Evolutionary conservation across 2,329 filamentous ascomycete species (phyloP).

Genomic region (Exophiala sp.): DNA sequence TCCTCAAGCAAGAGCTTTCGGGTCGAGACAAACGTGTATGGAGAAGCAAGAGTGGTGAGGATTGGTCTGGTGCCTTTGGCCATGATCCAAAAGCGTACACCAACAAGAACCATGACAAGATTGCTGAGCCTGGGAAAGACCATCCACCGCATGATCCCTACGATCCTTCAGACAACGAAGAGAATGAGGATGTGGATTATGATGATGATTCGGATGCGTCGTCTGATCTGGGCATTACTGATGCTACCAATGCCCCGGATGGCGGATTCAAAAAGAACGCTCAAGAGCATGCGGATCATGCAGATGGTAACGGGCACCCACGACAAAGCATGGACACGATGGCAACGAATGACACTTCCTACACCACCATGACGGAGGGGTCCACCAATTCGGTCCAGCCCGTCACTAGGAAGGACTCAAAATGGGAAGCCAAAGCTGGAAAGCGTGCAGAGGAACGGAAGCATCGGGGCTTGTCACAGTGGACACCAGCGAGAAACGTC

Average conservation of each 20-base stretch:
- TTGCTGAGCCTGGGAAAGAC: slow-evolving; percentile 55
- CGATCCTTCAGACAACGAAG: slow-evolving; percentile 43
- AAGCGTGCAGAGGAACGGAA: slow-evolving; percentile 66
- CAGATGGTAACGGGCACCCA: slow-evolving; percentile 22
- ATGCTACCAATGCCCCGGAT: slow-evolving; percentile 42
- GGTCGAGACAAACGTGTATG: slow-evolving; percentile 72
- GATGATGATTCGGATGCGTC: slow-evolving; percentile 33
- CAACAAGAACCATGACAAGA: slow-evolving; percentile 51
- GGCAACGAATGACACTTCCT: slow-evolving; percentile 40
- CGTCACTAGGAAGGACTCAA: slow-evolving; percentile 22
- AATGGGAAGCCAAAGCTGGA: slow-evolving; percentile 36
- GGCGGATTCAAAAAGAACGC: slow-evolving; percentile 26
- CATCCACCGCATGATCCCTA: slow-evolving; percentile 51
- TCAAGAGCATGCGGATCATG: slow-evolving; percentile 11
- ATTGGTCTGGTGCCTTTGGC: slow-evolving; percentile 86
- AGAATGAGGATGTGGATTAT: slow-evolving; percentile 29
- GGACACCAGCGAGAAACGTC: slow-evolving; percentile 81
- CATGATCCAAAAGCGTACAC: slow-evolving; percentile 65
- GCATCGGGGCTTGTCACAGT: slow-evolving; percentile 91
- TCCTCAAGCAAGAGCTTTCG: slow-evolving; percentile 65
- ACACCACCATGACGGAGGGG: slow-evolving; percentile 23
- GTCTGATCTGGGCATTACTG: slow-evolving; percentile 58
- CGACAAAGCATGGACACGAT: slow-evolving; percentile 36
- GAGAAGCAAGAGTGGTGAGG: slow-evolving; percentile 73
- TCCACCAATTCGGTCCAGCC: slow-evolving; percentile 20